phyloP scores from a whole-genome alignment of 2,329 filamentous ascomycete genomes.

The Geosmithia putterillii region DNA sequence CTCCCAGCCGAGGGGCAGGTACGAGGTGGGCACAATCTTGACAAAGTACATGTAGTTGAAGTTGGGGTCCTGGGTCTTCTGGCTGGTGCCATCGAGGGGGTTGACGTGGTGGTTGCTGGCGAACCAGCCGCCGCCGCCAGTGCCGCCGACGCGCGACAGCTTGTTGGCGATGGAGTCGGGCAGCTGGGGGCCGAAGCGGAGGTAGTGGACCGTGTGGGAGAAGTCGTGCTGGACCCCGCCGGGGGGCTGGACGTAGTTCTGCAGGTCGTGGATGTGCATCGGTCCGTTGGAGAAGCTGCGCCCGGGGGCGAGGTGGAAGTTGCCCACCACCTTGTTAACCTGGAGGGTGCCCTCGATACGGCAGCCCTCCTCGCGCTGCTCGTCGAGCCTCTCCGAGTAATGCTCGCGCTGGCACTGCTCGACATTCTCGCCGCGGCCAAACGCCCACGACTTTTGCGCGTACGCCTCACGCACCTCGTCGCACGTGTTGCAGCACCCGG shows the following conservation, averaged over 20 bases:
- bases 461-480: conserved; percentile 96
- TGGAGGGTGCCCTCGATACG: conserved; percentile 83
- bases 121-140: conserved; percentile 28
- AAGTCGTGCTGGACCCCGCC: conserved; percentile 69
- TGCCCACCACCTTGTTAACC: conserved; percentile 97
- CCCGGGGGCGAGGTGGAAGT: conserved; percentile 96
- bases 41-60: conserved; percentile 99
- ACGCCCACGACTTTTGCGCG: conserved; percentile 80
- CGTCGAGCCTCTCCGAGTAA: conserved; percentile 78
- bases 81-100: conserved; percentile 70
- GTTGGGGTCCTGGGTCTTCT: conserved; percentile 67
- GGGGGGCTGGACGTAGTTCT: conserved; percentile 78
- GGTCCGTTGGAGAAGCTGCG: conserved; percentile 93
- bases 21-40: conserved; percentile 94
- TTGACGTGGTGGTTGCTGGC: conserved; percentile 91
- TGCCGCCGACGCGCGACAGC: conserved; percentile 24
- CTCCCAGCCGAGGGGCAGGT: conserved; percentile 84
- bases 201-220: conserved; percentile 73
- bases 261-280: conserved; percentile 94
- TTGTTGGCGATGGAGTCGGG: conserved; percentile 58
- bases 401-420: conserved; percentile 94
- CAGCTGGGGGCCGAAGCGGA: conserved; percentile 87
- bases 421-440: conserved; percentile 81
- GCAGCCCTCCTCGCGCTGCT: conserved; percentile 83
- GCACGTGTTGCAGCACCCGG: conserved; percentile 94